Base-by-base conservation (phyloP, 1,284 basidiomycete species). In the Fomitopsis betulina region DNA sequence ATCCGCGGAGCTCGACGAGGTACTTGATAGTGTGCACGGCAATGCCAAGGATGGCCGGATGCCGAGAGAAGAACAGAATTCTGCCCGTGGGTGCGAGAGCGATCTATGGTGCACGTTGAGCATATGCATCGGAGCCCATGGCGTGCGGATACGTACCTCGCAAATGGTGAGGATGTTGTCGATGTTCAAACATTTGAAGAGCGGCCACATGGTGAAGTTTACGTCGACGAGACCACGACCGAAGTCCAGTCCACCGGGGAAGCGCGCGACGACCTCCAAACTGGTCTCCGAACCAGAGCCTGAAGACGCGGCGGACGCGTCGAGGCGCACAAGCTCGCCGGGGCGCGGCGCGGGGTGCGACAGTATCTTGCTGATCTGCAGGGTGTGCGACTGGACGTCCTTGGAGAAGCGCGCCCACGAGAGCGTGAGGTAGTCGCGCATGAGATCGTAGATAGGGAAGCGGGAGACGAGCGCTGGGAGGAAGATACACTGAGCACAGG, bases 171-270 rank as follows among this genome's bases (percentile, higher is more conserved):
- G 75, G 61, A 98, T 91, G 68, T 97, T 95, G 71, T 97, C 96
- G 59, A 98, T 84, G 66, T 95, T 95, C 59, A 98, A 75, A 62
- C 91, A 91, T 71, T 96, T 93, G 83, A 98, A 98, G 56, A 98
- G 71, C 0, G 96, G 96, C 94, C 95, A 98, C 85, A 97, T 93
- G 52, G 94, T 94, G 70, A 96, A 96, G 72, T 93, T 93, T 67
- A 91, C 89, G 65, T 93, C 90, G 30, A 93, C 90, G 54, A 93
- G 75, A 5, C 90, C 91, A 54, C 86, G 81, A 21, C 91, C 90
- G 67, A 93, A 93, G 71, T 93, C 90, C 49, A 93, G 79, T 17
- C 91, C 91, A 37, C 90, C 90, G 30, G 90, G 90, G 75, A 93
- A 93, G 54, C 90, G 85, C 25, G 91, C 89, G 49, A 93, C 87